phyloP scores from a whole-genome alignment of 495 filamentous ascomycete species.

The Beverwykella pulmonaria region DNA sequence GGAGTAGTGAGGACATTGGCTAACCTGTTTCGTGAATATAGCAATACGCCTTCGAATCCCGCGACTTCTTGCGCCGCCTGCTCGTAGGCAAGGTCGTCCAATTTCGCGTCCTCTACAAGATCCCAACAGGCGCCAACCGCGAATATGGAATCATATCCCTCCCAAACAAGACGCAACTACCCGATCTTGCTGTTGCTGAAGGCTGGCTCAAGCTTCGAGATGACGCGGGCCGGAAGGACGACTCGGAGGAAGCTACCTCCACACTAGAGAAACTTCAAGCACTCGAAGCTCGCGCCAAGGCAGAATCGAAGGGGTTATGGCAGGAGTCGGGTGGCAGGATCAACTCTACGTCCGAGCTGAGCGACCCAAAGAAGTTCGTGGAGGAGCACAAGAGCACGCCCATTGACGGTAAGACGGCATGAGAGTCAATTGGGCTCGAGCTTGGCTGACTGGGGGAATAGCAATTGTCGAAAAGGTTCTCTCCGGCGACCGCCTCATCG shows the following conservation, averaged over 20 bases:
- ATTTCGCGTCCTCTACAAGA: slow-evolving; percentile 79
- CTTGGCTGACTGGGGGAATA: slow-evolving; percentile 15
- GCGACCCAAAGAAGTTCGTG: slow-evolving; percentile 69
- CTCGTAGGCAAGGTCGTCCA: slow-evolving; percentile 84
- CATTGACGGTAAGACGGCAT: slow-evolving; percentile 59
- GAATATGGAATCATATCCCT: slow-evolving; percentile 84
- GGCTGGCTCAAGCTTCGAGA: slow-evolving; percentile 92
- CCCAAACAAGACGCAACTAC: slow-evolving; percentile 62
- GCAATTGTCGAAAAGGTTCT: slow-evolving; percentile 83
- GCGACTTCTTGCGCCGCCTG: slow-evolving; percentile 82
- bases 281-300: slow-evolving; percentile 79
- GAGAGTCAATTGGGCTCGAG: neutral
- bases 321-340: slow-evolving; percentile 59
- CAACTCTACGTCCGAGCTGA: slow-evolving; percentile 76
- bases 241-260: slow-evolving; percentile 69
- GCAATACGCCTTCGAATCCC: slow-evolving; percentile 86
- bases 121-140: slow-evolving; percentile 75
- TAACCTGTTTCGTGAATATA: slow-evolving; percentile 40
- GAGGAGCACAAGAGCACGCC: slow-evolving; percentile 75
- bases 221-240: slow-evolving; percentile 84
- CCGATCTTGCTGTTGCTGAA: slow-evolving; percentile 77
- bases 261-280: slow-evolving; percentile 73
- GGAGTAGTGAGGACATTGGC: neutral
- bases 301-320: slow-evolving; percentile 79
- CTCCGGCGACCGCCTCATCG: slow-evolving; percentile 82